Conservation (phyloP, 208 protist species). For the Leishmania mexicana region DNA sequence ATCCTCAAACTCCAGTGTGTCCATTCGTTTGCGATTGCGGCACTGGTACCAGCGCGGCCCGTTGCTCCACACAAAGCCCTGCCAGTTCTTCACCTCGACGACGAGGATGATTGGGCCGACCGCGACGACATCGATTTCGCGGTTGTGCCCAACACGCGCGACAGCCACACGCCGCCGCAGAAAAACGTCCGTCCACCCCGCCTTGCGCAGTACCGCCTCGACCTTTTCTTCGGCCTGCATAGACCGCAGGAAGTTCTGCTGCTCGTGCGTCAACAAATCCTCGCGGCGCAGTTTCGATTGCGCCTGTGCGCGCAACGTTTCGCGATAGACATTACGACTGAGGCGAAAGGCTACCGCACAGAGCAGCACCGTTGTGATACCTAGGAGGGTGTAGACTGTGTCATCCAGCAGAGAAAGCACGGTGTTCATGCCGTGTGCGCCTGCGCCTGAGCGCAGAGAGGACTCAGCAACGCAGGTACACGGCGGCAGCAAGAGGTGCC, state of each 20-base stretch:
- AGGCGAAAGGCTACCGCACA: slow-evolving; percentile 48
- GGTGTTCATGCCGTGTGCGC: neutral
- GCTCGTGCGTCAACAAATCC: slow-evolving; percentile 29
- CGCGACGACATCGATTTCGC: slow-evolving; percentile 89
- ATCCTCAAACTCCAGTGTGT: slow-evolving; percentile 86
- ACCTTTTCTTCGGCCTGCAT: slow-evolving; percentile 81
- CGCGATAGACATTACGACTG: slow-evolving; percentile 50
- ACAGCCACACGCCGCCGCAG: slow-evolving; percentile 79
- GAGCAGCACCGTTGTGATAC: slow-evolving; percentile 38
- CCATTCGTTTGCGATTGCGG: slow-evolving; percentile 31
- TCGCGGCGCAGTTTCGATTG: slow-evolving; percentile 44
- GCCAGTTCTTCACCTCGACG: slow-evolving; percentile 92
- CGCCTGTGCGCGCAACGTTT: slow-evolving; percentile 47
- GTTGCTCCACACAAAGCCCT: slow-evolving; percentile 88
- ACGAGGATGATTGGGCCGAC: slow-evolving; percentile 82
- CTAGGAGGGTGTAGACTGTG: slow-evolving; percentile 46
- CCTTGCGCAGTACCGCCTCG: slow-evolving; percentile 64
- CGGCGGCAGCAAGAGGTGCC: neutral
- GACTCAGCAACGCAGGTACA: neutral
- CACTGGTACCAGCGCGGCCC: slow-evolving; percentile 84
- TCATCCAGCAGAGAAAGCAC: slow-evolving; percentile 32
- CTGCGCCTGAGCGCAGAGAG: neutral
- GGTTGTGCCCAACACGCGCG: slow-evolving; percentile 78
- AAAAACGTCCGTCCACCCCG: slow-evolving; percentile 80
- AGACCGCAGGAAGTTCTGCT: slow-evolving; percentile 50